A percentile compares a stretch with the other conserved stretches of the same genome.
Conservation (phyloP, 192 early-diverging fungal genomes). For the Umbelopsis ramanniana region DNA sequence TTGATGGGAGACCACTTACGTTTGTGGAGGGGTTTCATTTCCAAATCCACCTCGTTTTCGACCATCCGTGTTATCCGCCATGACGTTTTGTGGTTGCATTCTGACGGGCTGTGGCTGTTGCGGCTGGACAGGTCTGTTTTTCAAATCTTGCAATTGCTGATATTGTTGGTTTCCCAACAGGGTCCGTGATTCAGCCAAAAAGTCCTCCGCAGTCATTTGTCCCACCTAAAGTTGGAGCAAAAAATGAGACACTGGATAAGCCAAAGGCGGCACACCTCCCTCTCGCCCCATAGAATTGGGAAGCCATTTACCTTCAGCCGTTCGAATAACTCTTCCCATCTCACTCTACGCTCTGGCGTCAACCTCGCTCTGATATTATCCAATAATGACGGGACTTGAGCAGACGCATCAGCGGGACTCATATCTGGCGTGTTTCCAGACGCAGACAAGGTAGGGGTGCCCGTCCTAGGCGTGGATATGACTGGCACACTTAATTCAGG, state of each 20-base stretch:
- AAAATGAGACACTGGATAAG: background rate
- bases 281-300: too few relatives aligned
- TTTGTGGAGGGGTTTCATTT: background rate
- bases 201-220: constrained; percentile 46
- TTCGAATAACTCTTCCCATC: constrained; percentile 31
- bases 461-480: background rate
- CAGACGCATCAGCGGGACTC: constrained; percentile 6
- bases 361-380: constrained; percentile 34
- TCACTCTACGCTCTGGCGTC: constrained; percentile 29
- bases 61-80: constrained; percentile 5
- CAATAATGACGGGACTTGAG: constrained; percentile 37
- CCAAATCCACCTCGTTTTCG: constrained; percentile 7
- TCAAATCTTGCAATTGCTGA: constrained; percentile 48
- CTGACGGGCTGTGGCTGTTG: constrained; percentile 26
- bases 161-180: constrained; percentile 49
- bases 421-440: background rate
- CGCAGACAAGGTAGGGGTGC: background rate
- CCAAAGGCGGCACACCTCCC: too few relatives aligned
- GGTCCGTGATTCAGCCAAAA: constrained; percentile 41
- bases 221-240: constrained; percentile 28
- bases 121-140: constrained; percentile 36
- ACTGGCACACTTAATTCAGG: background rate
- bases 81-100: constrained; percentile 22
- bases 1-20: background rate
- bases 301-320: constrained; percentile 24